phyloP scores from a whole-genome alignment of 805 yeast genomes.

The Starmera quercuum region DNA sequence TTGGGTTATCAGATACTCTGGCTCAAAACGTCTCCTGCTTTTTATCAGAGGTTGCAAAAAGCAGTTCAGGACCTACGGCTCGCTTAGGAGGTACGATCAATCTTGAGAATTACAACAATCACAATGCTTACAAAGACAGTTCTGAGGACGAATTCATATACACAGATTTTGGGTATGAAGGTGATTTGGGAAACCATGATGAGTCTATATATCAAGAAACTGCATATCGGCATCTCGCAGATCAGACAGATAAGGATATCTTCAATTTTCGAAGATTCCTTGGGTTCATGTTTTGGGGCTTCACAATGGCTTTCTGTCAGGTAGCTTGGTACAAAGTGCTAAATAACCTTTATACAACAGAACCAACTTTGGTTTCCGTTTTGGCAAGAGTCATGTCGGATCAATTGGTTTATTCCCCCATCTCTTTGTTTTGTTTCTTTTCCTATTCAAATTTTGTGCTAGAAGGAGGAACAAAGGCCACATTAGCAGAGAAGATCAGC shows the following conservation, averaged over 20 bases:
- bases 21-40: conserved; percentile 51
- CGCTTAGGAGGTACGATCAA: conserved; percentile 8
- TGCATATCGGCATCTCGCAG: conserved; percentile 23
- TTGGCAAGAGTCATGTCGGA: conserved; percentile 84
- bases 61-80: conserved; percentile 2
- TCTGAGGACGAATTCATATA: conserved; percentile 17
- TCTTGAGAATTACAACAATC: conserved; percentile 5
- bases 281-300: conserved; percentile 85
- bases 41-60: conserved; percentile 6
- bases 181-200: conserved; percentile 9
- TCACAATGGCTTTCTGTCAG: conserved; percentile 72
- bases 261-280: conserved; percentile 67
- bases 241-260: conserved; percentile 19
- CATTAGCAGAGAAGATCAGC: conserved; percentile 55
- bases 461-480: conserved; percentile 64
- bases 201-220: conserved; percentile 3
- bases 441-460: conserved; percentile 76
- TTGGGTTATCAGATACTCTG: conserved; percentile 84
- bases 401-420: conserved; percentile 83
- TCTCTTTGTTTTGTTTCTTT: conserved; percentile 74
- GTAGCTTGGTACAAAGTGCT: conserved; percentile 84
- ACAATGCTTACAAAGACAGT: conserved; percentile 1
- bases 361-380: conserved; percentile 79
- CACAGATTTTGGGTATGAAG: conserved; percentile 24
- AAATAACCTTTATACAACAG: conserved; percentile 68